phyloP scores from a whole-genome alignment of 1,284 basidiomycete species.

The Stygiomarasmius scandens region DNA sequence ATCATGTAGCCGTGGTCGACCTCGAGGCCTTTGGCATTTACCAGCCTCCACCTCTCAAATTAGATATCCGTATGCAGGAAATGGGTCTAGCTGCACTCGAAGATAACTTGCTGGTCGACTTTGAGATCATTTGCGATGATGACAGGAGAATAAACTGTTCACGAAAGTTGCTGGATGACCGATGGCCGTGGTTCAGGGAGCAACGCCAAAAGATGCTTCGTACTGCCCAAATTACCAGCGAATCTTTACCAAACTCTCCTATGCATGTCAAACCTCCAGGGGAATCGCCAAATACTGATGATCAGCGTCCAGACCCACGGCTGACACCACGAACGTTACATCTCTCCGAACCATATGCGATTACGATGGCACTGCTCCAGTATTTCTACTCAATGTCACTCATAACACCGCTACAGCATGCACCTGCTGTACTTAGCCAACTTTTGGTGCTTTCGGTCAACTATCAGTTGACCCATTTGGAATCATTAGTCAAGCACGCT shows the following conservation, averaged over 20 bases:
- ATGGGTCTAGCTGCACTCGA: constrained; percentile 80
- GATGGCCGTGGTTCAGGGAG: constrained; percentile 93
- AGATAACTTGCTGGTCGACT: constrained; percentile 78
- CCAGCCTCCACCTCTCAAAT: constrained; percentile 73
- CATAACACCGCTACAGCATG: constrained; percentile 87
- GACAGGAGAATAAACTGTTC: constrained; percentile 83
- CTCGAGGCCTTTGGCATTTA: constrained; percentile 94
- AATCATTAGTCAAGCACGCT: constrained; percentile 83
- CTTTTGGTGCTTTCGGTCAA: constrained; percentile 84
- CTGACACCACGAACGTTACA: constrained; percentile 79
- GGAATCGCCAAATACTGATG: constrained; percentile 45
- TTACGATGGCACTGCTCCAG: constrained; percentile 87
- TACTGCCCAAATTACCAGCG: constrained; percentile 55
- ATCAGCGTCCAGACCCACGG: constrained; percentile 61
- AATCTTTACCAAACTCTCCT: constrained; percentile 57
- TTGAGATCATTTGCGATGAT: constrained; percentile 91
- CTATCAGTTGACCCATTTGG: constrained; percentile 80
- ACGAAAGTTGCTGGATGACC: constrained; percentile 77
- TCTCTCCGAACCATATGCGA: constrained; percentile 87
- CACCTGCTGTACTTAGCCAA: constrained; percentile 86
- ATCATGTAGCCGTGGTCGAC: constrained; percentile 88
- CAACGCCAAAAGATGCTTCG: constrained; percentile 63
- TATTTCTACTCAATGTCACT: constrained; percentile 90
- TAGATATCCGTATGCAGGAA: constrained; percentile 75
- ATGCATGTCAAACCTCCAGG: constrained; percentile 64